Percentiles rank a stretch among this genome's conserved stretches.
phyloP scores from a whole-genome alignment of 495 filamentous ascomycete species.

The Tetracladium setigerum region DNA sequence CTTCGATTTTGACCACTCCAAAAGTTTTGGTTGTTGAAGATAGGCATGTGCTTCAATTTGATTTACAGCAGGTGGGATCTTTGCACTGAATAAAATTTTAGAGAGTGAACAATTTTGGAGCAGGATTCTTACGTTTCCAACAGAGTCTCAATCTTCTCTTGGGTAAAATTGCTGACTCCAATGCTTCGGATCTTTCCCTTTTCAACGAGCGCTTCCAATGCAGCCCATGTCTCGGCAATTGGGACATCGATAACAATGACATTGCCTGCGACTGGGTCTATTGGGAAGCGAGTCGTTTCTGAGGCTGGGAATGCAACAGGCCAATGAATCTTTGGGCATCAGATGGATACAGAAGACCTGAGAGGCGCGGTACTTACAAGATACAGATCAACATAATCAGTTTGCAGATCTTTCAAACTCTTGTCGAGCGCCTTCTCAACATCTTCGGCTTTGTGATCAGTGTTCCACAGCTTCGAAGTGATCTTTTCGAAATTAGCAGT shows the following conservation, averaged over 20 bases:
- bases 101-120: neutral
- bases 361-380: slow-evolving; percentile 39
- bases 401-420: slow-evolving; percentile 57
- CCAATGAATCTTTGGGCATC: slow-evolving; percentile 51
- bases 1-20: slow-evolving; percentile 38
- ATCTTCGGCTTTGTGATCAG: slow-evolving; percentile 31
- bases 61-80: slow-evolving; percentile 46
- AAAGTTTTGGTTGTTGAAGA: slow-evolving; percentile 42
- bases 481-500: slow-evolving; percentile 23
- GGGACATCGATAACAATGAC: slow-evolving; percentile 21
- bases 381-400: slow-evolving; percentile 77
- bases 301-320: slow-evolving; percentile 30
- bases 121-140: slow-evolving; percentile 16
- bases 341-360: neutral
- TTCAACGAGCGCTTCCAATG: slow-evolving; percentile 41
- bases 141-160: slow-evolving; percentile 36
- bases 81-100: slow-evolving; percentile 10
- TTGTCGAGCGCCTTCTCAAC: slow-evolving; percentile 40
- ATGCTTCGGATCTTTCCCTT: slow-evolving; percentile 62
- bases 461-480: slow-evolving; percentile 50
- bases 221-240: slow-evolving; percentile 28
- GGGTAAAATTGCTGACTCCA: slow-evolving; percentile 50
- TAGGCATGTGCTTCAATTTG: slow-evolving; percentile 58
- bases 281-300: slow-evolving; percentile 20
- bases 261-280: slow-evolving; percentile 20